phyloP scores from a whole-genome alignment of 2,329 filamentous ascomycete genomes.

The Penicillium sp. region DNA sequence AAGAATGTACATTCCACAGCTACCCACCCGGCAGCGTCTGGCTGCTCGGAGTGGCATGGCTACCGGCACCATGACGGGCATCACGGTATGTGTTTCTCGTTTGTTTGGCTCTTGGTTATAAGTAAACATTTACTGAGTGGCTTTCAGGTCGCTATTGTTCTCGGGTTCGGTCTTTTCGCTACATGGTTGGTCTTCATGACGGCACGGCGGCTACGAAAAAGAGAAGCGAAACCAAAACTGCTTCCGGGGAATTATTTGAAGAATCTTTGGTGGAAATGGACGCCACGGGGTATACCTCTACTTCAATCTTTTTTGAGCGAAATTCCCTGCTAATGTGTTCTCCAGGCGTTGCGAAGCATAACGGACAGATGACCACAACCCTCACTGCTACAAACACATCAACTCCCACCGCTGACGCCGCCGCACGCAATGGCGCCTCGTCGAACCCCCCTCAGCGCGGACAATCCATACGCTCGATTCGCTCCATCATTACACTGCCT shows the following conservation, averaged over 20 bases:
- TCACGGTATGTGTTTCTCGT: constrained; percentile 8
- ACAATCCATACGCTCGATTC: constrained; percentile 60
- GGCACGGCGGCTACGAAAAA: constrained; percentile 41
- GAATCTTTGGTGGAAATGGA: constrained; percentile 51
- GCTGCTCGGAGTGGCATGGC: constrained; percentile 5
- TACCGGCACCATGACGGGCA: constrained; percentile 1
- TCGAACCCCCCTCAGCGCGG: constrained; percentile 65
- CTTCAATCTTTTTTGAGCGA: background rate
- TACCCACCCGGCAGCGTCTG: constrained; percentile 5
- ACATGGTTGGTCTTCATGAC: constrained; percentile 31
- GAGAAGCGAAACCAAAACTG: constrained; percentile 47
- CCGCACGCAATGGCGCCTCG: background rate
- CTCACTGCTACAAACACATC: background rate
- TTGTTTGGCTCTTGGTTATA: background rate
- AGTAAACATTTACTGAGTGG: background rate
- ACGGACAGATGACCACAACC: constrained; percentile 4
- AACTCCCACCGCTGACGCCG: background rate
- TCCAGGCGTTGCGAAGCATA: constrained; percentile 3
- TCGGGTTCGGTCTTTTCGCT: constrained; percentile 29
- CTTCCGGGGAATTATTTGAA: constrained; percentile 51
- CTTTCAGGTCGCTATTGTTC: constrained; percentile 23
- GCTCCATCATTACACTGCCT: constrained; percentile 91
- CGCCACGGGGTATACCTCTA: constrained; percentile 23
- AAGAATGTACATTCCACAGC: constrained; percentile 14
- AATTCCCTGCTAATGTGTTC: background rate